These are phyloP conservation scores for Grifola frondosa DNA, from an alignment of 1,284 basidiomycete genomes.

Conservation along the genomic window DNA sequence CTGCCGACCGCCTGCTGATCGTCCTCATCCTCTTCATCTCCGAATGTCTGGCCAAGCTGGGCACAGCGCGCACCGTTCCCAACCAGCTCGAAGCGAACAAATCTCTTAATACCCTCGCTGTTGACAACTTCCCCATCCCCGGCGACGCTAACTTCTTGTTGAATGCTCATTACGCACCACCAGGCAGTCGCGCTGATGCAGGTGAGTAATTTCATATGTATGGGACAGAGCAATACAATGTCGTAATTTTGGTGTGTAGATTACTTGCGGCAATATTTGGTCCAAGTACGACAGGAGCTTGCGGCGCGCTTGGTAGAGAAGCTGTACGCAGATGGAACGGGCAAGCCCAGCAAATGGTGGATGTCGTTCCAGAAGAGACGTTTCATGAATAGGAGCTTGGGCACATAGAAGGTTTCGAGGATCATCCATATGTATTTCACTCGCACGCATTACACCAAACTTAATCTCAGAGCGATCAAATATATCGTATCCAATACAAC, in stretches of 20 bases:
- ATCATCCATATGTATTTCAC: no score
- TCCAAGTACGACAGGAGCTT: conserved; percentile 91
- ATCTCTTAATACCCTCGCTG: conserved; percentile 84
- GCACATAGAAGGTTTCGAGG: conserved; percentile 52
- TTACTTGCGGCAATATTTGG: conserved; percentile 87
- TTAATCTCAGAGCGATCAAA: no score
- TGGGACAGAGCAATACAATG: no score
- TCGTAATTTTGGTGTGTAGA: conserved; percentile 45
- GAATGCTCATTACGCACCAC: conserved; percentile 89
- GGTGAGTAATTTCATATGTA: conserved; percentile 53
- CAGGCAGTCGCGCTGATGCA: conserved; percentile 76
- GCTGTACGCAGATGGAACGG: conserved; percentile 83
- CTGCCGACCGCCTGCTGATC: conserved; percentile 95
- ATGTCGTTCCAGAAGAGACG: conserved; percentile 98
- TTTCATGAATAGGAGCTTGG: conserved; percentile 90
- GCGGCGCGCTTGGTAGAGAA: conserved; percentile 84
- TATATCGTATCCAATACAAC: neutral
- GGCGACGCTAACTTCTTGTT: conserved; percentile 95
- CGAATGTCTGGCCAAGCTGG: conserved; percentile 92
- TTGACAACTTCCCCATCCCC: conserved; percentile 92
- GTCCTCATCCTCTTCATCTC: conserved; percentile 98
- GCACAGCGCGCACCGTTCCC: conserved; percentile 62
- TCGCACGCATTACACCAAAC: no score
- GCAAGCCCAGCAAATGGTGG: conserved; percentile 99
- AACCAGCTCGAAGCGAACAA: conserved; percentile 88